Percentiles rank a stretch among this genome's conserved stretches.
Evolutionary conservation across 345 rosid genomes (phyloP).

Genomic region (Eucalyptus cloeziana): DNA sequence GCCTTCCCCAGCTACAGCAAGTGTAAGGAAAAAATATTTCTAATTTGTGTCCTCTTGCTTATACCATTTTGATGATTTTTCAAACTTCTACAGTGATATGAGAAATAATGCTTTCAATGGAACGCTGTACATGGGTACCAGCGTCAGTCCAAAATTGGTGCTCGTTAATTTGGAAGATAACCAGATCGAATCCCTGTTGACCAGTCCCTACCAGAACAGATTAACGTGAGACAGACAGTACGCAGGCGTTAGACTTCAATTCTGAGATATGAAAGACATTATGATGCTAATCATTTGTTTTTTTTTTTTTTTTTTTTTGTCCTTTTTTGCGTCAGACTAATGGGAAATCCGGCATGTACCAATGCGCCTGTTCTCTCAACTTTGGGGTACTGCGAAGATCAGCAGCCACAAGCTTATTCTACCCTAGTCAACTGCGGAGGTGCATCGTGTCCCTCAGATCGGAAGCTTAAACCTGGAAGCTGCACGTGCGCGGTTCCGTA

Average conservation of each 20-base stretch:
- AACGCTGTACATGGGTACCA: slow-evolving; percentile 11
- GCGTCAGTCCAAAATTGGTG: not conserved
- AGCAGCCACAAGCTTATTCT: slow-evolving; percentile 21
- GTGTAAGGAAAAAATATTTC: not conserved
- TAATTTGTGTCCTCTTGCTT: not conserved
- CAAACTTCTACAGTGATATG: not conserved
- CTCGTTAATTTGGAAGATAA: slow-evolving; percentile 16
- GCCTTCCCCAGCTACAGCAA: not conserved
- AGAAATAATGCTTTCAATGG: slow-evolving; percentile 19
- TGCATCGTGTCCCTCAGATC: slow-evolving; percentile 53
- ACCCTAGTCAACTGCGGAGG: slow-evolving; percentile 60
- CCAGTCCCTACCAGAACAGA: slow-evolving; percentile 16
- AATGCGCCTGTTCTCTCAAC: slow-evolving; percentile 16
- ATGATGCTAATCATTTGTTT: not conserved
- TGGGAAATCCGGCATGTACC: slow-evolving; percentile 79
- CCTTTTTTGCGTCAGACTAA: slow-evolving; percentile 32
- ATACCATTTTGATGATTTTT: not conserved
- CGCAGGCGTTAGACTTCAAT: not conserved
- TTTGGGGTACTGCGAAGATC: not conserved
- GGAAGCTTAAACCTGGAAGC: slow-evolving; percentile 77
- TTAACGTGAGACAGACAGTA: slow-evolving; percentile 28
- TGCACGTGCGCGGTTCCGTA: slow-evolving; percentile 83
- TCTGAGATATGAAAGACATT: not conserved
- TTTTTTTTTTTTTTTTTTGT: not conserved
- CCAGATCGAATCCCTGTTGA: not conserved